Evolutionary conservation across 1,284 basidiomycete species (phyloP).

Genomic region (Erythrobasidium hasegawianum): DNA sequence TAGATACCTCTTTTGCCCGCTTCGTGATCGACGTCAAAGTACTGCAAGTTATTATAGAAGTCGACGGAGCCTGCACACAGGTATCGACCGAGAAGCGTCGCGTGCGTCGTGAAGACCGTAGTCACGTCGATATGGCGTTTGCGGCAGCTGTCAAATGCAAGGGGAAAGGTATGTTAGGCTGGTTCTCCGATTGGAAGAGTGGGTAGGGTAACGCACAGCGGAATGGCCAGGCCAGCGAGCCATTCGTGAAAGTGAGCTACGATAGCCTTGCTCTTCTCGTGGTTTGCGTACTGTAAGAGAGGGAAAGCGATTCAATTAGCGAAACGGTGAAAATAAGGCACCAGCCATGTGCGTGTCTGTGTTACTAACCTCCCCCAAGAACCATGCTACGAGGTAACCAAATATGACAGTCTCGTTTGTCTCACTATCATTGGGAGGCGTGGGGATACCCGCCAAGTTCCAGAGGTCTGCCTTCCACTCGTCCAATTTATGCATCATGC

Average conservation of each 20-base stretch:
- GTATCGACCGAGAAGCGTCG: conserved; percentile 96
- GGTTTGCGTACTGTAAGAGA: conserved; percentile 40
- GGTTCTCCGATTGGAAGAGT: no score
- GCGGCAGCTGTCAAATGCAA: conserved; percentile 58
- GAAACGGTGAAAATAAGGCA: background rate
- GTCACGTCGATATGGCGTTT: conserved; percentile 97
- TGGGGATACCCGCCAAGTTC: conserved; percentile 95
- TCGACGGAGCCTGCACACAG: conserved; percentile 96
- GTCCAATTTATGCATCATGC: conserved; percentile 78
- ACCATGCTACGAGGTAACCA: conserved; percentile 99
- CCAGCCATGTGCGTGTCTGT: background rate
- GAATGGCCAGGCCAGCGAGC: conserved; percentile 96
- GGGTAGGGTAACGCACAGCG: conserved; percentile 57
- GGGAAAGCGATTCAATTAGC: conserved; percentile 11
- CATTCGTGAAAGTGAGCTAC: conserved; percentile 99
- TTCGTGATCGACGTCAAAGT: conserved; percentile 99
- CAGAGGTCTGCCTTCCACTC: conserved; percentile 98
- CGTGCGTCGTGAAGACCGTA: conserved; percentile 91
- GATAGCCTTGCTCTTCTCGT: conserved; percentile 66
- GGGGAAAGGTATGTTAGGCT: background rate
- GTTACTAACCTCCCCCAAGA: conserved; percentile 80
- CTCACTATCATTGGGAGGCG: conserved; percentile 90
- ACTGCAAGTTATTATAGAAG: conserved; percentile 98
- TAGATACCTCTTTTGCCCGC: conserved; percentile 95
- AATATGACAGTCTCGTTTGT: conserved; percentile 99